Conservation (phyloP, 441 rosid species). For the Syzygium syzygioides region DNA sequence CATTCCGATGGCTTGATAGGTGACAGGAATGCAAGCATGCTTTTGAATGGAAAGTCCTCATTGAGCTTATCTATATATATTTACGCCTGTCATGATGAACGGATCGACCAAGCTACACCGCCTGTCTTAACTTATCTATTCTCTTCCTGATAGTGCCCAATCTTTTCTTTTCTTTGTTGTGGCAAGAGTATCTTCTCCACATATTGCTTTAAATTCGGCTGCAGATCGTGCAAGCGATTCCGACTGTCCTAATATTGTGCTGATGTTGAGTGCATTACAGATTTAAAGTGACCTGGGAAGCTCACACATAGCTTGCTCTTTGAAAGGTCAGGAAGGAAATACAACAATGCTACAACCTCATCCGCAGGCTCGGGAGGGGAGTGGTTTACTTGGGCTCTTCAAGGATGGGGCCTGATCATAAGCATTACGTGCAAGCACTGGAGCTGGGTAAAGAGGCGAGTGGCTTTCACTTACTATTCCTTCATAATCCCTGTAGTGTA, state of each 20-base stretch:
- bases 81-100: not conserved
- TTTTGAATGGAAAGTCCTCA: not conserved
- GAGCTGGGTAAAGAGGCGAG: slow-evolving; percentile 71
- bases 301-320: slow-evolving; percentile 13
- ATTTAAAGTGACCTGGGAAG: not conserved
- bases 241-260: not conserved
- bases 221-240: not conserved
- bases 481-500: not conserved
- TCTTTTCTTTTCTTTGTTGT: not conserved
- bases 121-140: not conserved
- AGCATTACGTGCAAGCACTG: slow-evolving; percentile 49
- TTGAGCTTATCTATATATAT: not conserved
- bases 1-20: not conserved
- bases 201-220: not conserved
- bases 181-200: not conserved
- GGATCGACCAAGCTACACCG: not conserved
- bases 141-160: not conserved
- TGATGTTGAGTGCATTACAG: not conserved
- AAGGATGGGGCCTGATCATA: slow-evolving; percentile 62
- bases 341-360: slow-evolving; percentile 57
- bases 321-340: slow-evolving; percentile 80
- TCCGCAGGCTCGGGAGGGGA: slow-evolving; percentile 74
- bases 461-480: not conserved
- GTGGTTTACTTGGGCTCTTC: slow-evolving; percentile 80
- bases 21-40: not conserved